These are phyloP conservation scores for Themeda triandra DNA, from an alignment of 176 grass and related monocot species.

Conservation along the genomic window DNA sequence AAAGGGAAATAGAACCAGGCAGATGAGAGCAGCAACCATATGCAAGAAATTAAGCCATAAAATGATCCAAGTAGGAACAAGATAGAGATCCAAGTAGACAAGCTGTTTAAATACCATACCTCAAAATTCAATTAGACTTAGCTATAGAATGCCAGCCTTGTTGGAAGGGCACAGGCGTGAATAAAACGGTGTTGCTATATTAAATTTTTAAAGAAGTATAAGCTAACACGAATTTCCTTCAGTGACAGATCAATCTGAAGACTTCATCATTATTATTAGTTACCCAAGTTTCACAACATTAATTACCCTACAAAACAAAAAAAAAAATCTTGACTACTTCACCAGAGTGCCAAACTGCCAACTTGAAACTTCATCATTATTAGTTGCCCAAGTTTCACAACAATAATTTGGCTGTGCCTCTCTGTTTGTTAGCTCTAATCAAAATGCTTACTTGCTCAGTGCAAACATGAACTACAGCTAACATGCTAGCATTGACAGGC, in stretches of 20 bases:
- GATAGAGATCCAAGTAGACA: neutral
- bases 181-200: neutral
- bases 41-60: neutral
- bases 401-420: neutral
- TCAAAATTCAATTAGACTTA: neutral
- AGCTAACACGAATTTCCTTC: neutral
- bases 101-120: neutral
- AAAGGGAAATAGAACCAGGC: neutral
- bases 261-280: neutral
- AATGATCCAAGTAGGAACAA: neutral
- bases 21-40: conserved; percentile 2
- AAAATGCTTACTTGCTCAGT: neutral
- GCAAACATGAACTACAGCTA: neutral
- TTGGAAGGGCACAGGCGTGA: neutral
- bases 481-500: neutral
- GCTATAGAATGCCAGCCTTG: neutral
- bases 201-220: neutral
- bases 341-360: neutral
- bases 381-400: neutral
- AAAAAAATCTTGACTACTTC: neutral
- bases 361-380: neutral
- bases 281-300: no score
- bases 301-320: neutral
- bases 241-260: neutral
- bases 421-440: neutral